These are phyloP conservation scores for Plectranthus barbatus DNA, from an alignment of 257 asterid species.

Conservation along the genomic window DNA sequence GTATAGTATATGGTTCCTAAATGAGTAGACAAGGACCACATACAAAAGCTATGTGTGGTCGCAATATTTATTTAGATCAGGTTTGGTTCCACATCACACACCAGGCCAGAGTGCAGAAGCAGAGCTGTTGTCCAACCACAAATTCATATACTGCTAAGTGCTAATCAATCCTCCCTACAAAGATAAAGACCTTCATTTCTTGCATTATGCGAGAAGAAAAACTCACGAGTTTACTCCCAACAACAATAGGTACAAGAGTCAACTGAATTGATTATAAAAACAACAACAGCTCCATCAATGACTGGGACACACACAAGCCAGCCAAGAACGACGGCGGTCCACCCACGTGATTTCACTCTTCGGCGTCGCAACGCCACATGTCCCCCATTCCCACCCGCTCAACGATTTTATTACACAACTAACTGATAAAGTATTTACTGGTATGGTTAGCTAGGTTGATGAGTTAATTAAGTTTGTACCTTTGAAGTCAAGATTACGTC, in stretches of 20 bases:
- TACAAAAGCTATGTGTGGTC: conserved; percentile 19
- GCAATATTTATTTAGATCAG: conserved; percentile 23
- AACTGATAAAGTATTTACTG: no score
- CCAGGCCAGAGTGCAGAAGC: no score
- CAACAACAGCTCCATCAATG: conserved; percentile 19
- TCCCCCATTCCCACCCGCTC: no score
- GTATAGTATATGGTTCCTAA: conserved; percentile 7
- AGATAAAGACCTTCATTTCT: no score
- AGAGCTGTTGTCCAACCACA: conserved; percentile 9
- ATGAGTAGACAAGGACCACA: conserved; percentile 40
- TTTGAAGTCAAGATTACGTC: conserved; percentile 66
- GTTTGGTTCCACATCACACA: conserved; percentile 26
- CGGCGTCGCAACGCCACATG: no score
- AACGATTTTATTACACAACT: no score
- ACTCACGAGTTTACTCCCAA: not conserved
- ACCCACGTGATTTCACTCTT: conserved; percentile 21
- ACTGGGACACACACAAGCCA: not conserved
- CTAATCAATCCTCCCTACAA: no score
- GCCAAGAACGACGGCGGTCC: conserved; percentile 8
- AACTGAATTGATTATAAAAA: conserved; percentile 2
- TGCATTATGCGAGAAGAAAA: not conserved
- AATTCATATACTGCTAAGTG: no score
- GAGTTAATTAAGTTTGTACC: conserved; percentile 29
- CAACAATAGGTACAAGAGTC: not conserved
- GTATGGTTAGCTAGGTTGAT: no score